phyloP scores from a whole-genome alignment of 208 protist genomes.

The Leishmania arabica region DNA sequence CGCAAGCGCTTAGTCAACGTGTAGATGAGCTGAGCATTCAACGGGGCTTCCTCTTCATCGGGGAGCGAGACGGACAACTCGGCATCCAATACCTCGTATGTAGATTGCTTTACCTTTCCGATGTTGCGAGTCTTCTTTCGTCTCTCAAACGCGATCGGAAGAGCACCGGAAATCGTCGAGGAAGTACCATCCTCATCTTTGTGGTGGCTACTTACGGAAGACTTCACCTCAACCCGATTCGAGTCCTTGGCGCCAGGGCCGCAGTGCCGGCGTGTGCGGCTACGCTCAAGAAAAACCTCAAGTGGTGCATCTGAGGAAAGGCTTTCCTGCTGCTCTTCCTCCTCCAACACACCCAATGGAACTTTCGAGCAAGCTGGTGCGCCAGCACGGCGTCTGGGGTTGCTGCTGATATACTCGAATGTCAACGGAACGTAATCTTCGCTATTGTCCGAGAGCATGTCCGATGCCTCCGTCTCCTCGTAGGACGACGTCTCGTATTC shows the following conservation, averaged over 20 bases:
- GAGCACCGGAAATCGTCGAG: slow-evolving; percentile 12
- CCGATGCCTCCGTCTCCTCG: slow-evolving; percentile 28
- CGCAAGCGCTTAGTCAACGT: slow-evolving; percentile 32
- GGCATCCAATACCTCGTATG: slow-evolving; percentile 16
- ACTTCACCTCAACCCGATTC: slow-evolving; percentile 10
- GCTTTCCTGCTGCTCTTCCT: slow-evolving; percentile 12
- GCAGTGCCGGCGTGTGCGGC: slow-evolving; percentile 14
- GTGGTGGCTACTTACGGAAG: slow-evolving; percentile 13
- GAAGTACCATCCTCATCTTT: slow-evolving; percentile 16
- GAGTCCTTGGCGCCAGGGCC: slow-evolving; percentile 10
- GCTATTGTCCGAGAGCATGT: slow-evolving; percentile 56
- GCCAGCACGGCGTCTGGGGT: slow-evolving; percentile 27
- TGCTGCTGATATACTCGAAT: slow-evolving; percentile 51
- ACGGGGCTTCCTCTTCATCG: slow-evolving; percentile 37
- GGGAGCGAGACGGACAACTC: slow-evolving; percentile 23
- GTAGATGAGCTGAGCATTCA: slow-evolving; percentile 59
- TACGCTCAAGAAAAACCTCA: slow-evolving; percentile 20
- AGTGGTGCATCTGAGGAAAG: slow-evolving; percentile 21
- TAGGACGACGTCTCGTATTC: slow-evolving; percentile 35
- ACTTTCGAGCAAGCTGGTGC: slow-evolving; percentile 13
- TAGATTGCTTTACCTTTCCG: slow-evolving; percentile 16
- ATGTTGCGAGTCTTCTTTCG: slow-evolving; percentile 14
- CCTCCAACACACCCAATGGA: slow-evolving; percentile 26
- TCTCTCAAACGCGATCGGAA: slow-evolving; percentile 26
- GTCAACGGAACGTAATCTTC: slow-evolving; percentile 57